Conservation (phyloP, 192 early-diverging fungal species). For the Geranomyces variabilis region DNA sequence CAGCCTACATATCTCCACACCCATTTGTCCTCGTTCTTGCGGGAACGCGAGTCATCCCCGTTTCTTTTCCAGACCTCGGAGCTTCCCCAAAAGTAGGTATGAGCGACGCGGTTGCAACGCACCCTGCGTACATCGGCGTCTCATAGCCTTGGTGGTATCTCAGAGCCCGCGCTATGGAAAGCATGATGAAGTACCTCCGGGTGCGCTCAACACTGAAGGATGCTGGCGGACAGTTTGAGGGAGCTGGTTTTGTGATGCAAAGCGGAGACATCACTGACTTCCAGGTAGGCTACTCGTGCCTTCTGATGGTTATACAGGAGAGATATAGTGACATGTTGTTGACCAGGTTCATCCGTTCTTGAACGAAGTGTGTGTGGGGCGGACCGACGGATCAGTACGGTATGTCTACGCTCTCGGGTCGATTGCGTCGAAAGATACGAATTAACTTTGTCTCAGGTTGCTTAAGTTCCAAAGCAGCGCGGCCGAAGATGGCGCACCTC, state of each 20-base stretch:
- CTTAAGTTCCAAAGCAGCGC: no score
- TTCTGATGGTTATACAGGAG: no score
- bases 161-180: slow-evolving; percentile 22
- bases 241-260: slow-evolving; percentile 22
- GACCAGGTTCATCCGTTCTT: slow-evolving; percentile 27
- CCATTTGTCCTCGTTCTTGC: slow-evolving; percentile 4
- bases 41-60: slow-evolving; percentile 2
- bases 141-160: neutral
- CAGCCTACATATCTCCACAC: neutral
- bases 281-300: slow-evolving; percentile 21
- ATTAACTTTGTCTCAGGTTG: no score
- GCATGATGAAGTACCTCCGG: slow-evolving; percentile 30
- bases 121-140: neutral
- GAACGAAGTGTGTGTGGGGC: slow-evolving; percentile 19
- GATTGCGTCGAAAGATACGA: no score
- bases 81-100: neutral
- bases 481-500: neutral
- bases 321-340: neutral
- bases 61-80: neutral
- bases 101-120: no score
- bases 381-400: slow-evolving; percentile 25
- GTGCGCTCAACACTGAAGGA: slow-evolving; percentile 7
- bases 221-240: slow-evolving; percentile 25
- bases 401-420: neutral
- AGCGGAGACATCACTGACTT: slow-evolving; percentile 29